These are phyloP conservation scores for Hypomontagnella submonticulosa DNA, from an alignment of 495 filamentous ascomycete species.

Conservation along the genomic window DNA sequence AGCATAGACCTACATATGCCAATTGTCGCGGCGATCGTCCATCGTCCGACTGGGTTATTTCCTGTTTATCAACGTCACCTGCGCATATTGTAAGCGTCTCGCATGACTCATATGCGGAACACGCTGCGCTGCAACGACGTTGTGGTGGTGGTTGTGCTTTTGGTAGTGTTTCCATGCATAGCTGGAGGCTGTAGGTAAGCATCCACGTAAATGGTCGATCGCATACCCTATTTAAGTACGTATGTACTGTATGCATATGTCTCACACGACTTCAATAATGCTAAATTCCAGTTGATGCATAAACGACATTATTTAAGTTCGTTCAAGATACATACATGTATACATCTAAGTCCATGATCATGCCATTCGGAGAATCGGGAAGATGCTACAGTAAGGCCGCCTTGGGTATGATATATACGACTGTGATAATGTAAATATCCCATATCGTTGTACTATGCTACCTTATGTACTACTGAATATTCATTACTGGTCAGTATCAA, in stretches of 20 bases:
- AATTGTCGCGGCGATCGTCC: conserved; percentile 3
- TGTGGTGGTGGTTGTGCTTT: conserved; percentile 9
- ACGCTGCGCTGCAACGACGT: conserved; percentile 21
- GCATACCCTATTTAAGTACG: neutral
- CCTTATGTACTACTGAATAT: too few relatives aligned
- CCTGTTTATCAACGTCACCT: conserved; percentile 25
- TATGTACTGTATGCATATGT: neutral
- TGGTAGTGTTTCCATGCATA: conserved; percentile 18
- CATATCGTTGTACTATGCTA: too few relatives aligned
- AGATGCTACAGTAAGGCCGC: too few relatives aligned
- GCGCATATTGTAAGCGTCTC: conserved; percentile 29
- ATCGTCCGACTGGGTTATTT: conserved; percentile 3
- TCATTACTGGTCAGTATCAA: neutral
- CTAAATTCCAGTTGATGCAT: neutral
- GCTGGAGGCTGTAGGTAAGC: neutral
- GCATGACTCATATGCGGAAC: conserved; percentile 38
- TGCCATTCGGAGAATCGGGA: too few relatives aligned
- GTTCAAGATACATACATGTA: too few relatives aligned
- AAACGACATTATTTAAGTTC: too few relatives aligned
- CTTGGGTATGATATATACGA: too few relatives aligned
- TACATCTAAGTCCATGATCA: too few relatives aligned
- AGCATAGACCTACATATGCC: neutral
- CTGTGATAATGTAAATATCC: too few relatives aligned
- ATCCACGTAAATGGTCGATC: conserved; percentile 19
- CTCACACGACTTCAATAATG: neutral